phyloP scores from a whole-genome alignment of 129 eudicot genomes.

The Chrysanthemum makinoi region DNA sequence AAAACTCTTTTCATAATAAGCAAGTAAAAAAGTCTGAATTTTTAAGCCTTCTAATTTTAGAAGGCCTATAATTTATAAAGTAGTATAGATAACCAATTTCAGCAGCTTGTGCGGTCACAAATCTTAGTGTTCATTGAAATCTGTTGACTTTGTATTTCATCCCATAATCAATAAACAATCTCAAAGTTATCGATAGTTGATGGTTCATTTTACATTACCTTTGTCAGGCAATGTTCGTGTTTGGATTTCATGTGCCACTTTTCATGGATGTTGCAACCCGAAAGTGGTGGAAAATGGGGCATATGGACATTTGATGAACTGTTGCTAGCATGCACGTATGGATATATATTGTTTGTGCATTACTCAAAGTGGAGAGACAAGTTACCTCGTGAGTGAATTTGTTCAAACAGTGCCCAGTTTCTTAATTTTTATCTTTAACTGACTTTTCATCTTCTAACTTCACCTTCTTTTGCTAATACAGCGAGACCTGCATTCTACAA shows the following conservation, averaged over 20 bases:
- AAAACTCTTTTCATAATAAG: too few species aligned
- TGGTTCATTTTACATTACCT: background rate
- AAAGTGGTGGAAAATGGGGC: constrained; percentile 59
- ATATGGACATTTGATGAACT: constrained; percentile 53
- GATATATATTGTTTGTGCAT: constrained; percentile 69
- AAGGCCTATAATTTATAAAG: too few species aligned
- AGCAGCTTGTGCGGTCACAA: constrained; percentile 9
- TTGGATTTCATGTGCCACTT: constrained; percentile 72
- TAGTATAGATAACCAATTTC: constrained; percentile 1
- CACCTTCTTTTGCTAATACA: constrained; percentile 33
- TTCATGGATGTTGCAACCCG: constrained; percentile 44
- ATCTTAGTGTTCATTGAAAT: background rate
- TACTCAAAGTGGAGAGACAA: constrained; percentile 82
- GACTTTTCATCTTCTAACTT: background rate
- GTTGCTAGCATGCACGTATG: constrained; percentile 56
- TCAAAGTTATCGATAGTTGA: constrained; percentile 10
- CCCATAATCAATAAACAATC: background rate
- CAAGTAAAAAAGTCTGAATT: too few species aligned
- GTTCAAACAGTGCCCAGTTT: background rate
- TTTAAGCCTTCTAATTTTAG: too few species aligned
- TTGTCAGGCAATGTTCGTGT: constrained; percentile 59
- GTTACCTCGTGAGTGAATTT: constrained; percentile 68
- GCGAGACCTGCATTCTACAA: constrained; percentile 77
- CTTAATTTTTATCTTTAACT: background rate
- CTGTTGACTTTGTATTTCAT: background rate